These are phyloP conservation scores for Cornus controversa DNA, from an alignment of 148 eudicot species.

Conservation along the genomic window DNA sequence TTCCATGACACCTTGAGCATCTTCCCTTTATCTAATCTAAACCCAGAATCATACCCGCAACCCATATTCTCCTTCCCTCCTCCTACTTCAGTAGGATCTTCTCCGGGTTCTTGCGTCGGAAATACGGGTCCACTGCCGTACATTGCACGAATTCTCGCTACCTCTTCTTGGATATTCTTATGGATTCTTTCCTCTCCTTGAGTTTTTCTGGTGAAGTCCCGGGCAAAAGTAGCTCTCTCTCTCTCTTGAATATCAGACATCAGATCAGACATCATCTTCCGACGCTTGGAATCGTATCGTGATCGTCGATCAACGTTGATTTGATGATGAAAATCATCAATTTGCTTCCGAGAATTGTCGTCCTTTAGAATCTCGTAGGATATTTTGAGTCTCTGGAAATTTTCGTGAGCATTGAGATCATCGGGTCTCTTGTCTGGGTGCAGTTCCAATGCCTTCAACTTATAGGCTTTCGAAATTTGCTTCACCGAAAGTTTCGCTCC, in stretches of 20 bases:
- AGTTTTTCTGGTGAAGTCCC: constrained; percentile 35
- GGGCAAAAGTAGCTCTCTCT: constrained; percentile 35
- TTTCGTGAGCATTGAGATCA: constrained; percentile 58
- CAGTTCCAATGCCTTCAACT: constrained; percentile 48
- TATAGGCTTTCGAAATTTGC: constrained; percentile 65
- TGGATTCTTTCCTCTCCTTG: constrained; percentile 58
- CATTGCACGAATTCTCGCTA: constrained; percentile 57
- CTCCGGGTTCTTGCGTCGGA: neutral
- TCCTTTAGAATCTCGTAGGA: constrained; percentile 63
- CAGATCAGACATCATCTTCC: constrained; percentile 72
- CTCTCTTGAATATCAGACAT: constrained; percentile 60
- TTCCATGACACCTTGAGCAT: constrained; percentile 75
- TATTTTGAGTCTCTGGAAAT: constrained; percentile 52
- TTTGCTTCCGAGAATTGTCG: constrained; percentile 49
- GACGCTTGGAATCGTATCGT: constrained; percentile 52
- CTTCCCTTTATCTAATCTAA: constrained; percentile 42
- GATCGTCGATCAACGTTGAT: constrained; percentile 42
- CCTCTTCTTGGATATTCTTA: constrained; percentile 53
- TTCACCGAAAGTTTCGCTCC: constrained; percentile 43
- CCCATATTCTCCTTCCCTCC: constrained; percentile 3
- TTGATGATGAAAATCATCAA: constrained; percentile 55
- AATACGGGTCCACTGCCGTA: constrained; percentile 24
- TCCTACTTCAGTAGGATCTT: constrained; percentile 3
- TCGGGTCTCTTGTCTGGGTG: constrained; percentile 70
- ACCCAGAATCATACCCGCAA: constrained; percentile 9